Evolutionary conservation across 257 asterid species (phyloP), one percentile per base, ranked within the genome.

Genomic region (Pogostemon cablin): DNA sequence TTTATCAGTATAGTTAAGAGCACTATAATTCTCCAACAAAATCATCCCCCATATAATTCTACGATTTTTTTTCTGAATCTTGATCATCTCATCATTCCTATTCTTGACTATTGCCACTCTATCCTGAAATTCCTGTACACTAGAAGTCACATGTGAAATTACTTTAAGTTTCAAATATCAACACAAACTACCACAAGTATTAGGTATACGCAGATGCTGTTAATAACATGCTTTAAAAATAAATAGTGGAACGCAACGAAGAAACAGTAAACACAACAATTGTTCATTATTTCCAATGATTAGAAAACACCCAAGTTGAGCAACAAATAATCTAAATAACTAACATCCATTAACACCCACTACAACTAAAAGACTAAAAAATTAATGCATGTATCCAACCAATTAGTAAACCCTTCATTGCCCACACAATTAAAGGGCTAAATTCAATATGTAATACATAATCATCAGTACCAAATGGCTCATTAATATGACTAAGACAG

Each of bases 1-100:
- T 12, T 37, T 74, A 92, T 96, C 98, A 53, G 96, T 92, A 74
- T 90, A 92, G 82, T 92, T 92, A 64, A 92, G 97, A 72, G 97
- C 90, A 62, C 98, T 92, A 57, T 90, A 92, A 75, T 92, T 92
- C 87, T 92, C 98, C 84, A 92, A 76, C 76, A 92, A 81, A 66
- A 92, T 96, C 98, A 92, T 92, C 78, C 90, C 4, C 98, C 98
- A 11, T 92, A 97, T 69, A 92, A 85, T 79, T 92, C 97, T 1
- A 92, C 97, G 40, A 92, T 15, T 15, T 90, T 74, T 97, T 77
- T 81, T 92, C 20, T 90, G 79, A 40, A 86, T 88, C 78, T 79
- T 85, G 39, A 83, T 75, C 79, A 87, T 84, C 83, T 85, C 97
- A 68, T 92, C 95, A 32, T 78, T 83, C 63, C 67, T 72, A 76